Evolutionary conservation across 129 eudicot genomes (phyloP).

Genomic region (Chrysanthemum seticuspe): DNA sequence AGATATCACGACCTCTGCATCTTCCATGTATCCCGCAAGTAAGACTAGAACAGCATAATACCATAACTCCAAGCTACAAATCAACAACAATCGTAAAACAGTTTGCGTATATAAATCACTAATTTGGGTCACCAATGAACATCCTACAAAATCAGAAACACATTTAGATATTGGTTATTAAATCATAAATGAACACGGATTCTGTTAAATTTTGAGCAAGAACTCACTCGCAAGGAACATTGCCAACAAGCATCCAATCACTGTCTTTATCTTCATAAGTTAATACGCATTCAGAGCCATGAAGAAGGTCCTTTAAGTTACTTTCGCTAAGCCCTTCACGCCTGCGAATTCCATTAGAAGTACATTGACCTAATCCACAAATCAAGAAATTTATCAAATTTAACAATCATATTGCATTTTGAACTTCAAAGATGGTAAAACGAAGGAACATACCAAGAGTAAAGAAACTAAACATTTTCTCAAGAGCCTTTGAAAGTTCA

Average conservation of each 20-base stretch:
- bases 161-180: background rate
- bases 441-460: no score
- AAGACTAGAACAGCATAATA: constrained; percentile 64
- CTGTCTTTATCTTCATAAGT: constrained; percentile 97
- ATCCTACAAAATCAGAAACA: constrained; percentile 48
- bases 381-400: no score
- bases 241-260: constrained; percentile 99
- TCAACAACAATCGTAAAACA: background rate
- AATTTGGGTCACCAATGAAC: constrained; percentile 43
- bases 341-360: no score
- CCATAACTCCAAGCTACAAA: constrained; percentile 72
- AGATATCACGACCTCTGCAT: constrained; percentile 19
- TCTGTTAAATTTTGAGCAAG: background rate
- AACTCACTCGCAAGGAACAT: constrained; percentile 98
- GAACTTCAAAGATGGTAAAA: no score
- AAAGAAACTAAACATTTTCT: no score
- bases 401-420: no score
- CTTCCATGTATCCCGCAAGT: constrained; percentile 83
- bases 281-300: constrained; percentile 79
- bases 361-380: no score
- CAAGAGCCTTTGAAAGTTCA: no score
- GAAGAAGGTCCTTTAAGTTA: no score
- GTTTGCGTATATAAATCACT: background rate
- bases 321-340: no score
- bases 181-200: background rate